Percentiles rank a stretch among this genome's conserved stretches.
These are phyloP conservation scores for Hyparrhenia diplandra DNA, from an alignment of 176 grass and related monocot species.

Conservation along the genomic window DNA sequence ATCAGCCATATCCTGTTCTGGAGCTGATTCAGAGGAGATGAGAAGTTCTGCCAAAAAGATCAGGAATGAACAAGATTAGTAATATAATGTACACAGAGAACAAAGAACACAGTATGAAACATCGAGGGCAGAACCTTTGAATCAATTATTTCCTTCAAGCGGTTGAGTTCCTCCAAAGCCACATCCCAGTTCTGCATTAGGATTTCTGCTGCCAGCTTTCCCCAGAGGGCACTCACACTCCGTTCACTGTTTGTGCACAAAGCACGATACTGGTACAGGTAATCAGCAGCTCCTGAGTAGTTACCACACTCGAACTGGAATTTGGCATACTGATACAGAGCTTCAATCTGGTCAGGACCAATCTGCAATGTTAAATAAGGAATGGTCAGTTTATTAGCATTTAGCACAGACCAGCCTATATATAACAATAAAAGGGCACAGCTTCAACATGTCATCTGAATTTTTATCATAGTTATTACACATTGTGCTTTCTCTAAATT, in stretches of 20 bases:
- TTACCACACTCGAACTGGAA: constrained; percentile 89
- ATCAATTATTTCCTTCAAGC: constrained; percentile 92
- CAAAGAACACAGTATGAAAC: background rate
- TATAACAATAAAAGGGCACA: background rate
- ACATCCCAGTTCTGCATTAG: constrained; percentile 94
- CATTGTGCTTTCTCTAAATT: background rate
- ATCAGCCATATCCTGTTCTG: constrained; percentile 98
- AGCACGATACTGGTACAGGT: constrained; percentile 77
- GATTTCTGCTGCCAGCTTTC: constrained; percentile 85
- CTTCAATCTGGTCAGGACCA: constrained; percentile 81
- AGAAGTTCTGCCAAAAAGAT: constrained; percentile 56
- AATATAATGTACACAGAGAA: background rate
- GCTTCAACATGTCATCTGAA: background rate
- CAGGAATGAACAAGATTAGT: background rate
- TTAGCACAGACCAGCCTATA: background rate
- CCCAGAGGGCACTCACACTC: constrained; percentile 80
- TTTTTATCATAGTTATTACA: background rate
- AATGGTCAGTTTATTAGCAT: background rate
- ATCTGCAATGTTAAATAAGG: constrained; percentile 51
- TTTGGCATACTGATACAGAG: constrained; percentile 88
- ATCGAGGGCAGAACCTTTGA: constrained; percentile 55
- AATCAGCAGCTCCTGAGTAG: constrained; percentile 79
- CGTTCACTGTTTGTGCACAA: constrained; percentile 84
- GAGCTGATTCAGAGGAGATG: constrained; percentile 78
- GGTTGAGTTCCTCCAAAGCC: constrained; percentile 83